Evolutionary conservation across 2,329 filamentous ascomycete species (phyloP), one percentile per base, ranked within the genome.

Genomic region (Colletotrichum eremochloae): DNA sequence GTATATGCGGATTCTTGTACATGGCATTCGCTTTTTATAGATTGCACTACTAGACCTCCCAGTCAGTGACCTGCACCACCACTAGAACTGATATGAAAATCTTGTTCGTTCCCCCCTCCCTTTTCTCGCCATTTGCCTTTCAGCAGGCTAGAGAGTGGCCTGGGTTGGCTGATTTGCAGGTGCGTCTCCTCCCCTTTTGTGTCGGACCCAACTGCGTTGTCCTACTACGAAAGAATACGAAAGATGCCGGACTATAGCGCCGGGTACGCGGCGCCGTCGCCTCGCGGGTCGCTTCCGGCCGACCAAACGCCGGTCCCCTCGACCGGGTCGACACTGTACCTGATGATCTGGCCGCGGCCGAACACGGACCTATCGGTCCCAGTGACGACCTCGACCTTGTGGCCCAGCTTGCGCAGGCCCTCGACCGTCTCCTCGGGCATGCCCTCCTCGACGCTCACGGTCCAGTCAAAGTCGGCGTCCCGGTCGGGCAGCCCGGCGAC

Each of bases 331-430:
- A 92, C 84, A 79, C 93, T 91, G 79, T 90, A 90, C 70, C 94
- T 85, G 73, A 98, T 96, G 61, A 98, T 88, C 85, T 98, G 95
- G 0, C 96, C 96, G 4, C 94, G 86, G 0, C 95, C 95, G 84
- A 98, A 98, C 83, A 93, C 84, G 1, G 87, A 86, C 72, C 95
- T 88, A 46, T 83, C 82, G 81, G 88, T 87, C 0, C 90, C 94
- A n/a, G 77, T 86, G 2, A 97, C 83, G 31, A 96, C 86, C 76
- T 89, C 79, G 0, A 97, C 90, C 42, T 90, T 83, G 78, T 98
- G 96, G 0, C 96, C 96, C 76, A 96, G 81, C 72, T 83, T 83
- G 78, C 80, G 86, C 81, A 98, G 78, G 38, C 90, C 92, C 66
- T 92, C 86, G 0, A 94, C 85, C 1, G 93, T 91, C 75, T 90